phyloP scores from a whole-genome alignment of 2,329 filamentous ascomycete genomes.

The Monosporascus sp. region DNA sequence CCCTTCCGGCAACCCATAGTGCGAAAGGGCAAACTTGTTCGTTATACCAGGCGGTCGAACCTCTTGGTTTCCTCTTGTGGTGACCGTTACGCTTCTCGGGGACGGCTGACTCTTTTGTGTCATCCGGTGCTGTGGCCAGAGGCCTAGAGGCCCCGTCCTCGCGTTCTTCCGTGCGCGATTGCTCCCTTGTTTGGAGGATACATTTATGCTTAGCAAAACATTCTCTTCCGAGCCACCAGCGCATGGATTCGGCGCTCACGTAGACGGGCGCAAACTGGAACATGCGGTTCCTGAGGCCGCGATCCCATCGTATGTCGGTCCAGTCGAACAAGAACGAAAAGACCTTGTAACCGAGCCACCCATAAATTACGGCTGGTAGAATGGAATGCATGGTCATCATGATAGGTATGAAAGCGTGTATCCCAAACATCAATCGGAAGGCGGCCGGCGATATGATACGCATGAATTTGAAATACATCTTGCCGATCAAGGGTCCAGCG shows the following conservation, averaged over 20 bases:
- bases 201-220: conserved; percentile 79
- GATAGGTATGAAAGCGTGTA: conserved; percentile 87
- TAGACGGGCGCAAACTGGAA: conserved; percentile 93
- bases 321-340: conserved; percentile 89
- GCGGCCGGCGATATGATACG: conserved; percentile 67
- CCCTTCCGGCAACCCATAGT: conserved; percentile 79
- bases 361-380: conserved; percentile 65
- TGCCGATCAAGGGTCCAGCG: conserved; percentile 77
- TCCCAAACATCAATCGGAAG: conserved; percentile 81
- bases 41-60: conserved; percentile 74
- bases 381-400: conserved; percentile 81
- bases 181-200: conserved; percentile 74
- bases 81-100: conserved; percentile 25
- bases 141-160: conserved; percentile 47
- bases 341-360: conserved; percentile 78
- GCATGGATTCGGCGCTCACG: conserved; percentile 83
- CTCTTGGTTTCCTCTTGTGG: conserved; percentile 36
- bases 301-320: conserved; percentile 81
- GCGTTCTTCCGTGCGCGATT: conserved; percentile 55
- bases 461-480: conserved; percentile 92
- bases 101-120: conserved; percentile 10
- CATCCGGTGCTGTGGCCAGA: conserved; percentile 26
- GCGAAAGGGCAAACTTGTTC: conserved; percentile 75
- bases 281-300: conserved; percentile 70
- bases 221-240: conserved; percentile 89